Evolutionary conservation across 2,329 filamentous ascomycete species (phyloP), one percentile per base, ranked within the genome.

Genomic region (Nemania sp.): DNA sequence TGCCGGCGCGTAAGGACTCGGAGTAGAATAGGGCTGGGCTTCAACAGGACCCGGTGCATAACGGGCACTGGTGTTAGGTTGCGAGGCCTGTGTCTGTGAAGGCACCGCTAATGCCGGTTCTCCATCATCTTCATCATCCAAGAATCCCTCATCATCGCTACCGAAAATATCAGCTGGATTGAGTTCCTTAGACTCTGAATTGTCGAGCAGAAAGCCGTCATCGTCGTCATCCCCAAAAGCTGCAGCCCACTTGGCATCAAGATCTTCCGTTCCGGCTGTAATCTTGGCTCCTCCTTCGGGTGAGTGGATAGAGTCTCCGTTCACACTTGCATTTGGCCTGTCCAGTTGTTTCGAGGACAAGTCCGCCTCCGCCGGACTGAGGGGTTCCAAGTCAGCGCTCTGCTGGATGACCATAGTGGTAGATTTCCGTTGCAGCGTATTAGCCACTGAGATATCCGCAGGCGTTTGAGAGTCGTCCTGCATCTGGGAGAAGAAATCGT

Each of bases 111-210:
- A 66, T 54, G 56, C 64, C 52, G 48, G 42, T 30, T 77, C 68
- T 17, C 79, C 73, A 9, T 76, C 78, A 52, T 92, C 73, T 9
- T 76, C 78, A 52, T 92, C 91, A 6, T 96, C 86, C 8, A 97
- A 75, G 56, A 97, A 88, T 0, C 90, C 91, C 65, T 92, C 89
- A 60, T 90, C 89, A 68, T 96, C 92, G 61, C 92, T 92, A 40
- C 89, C 84, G 60, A 92, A 86, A 61, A 93, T 85, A 1, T 80
- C 79, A 22, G 82, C 75, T 1, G 84, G 79, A 61, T 90, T 86
- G 15, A 89, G 65, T 48, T 78, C 78, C 36, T 78, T 75, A 3
- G 66, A 56, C 28, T 75, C 75, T 22, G 69, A 67, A 1, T 71
- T 73, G 26, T 90, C 84, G 8, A 85, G 70, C 11, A 89, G 76